Conservation (phyloP, 345 rosid species). For the Murraya paniculata region DNA sequence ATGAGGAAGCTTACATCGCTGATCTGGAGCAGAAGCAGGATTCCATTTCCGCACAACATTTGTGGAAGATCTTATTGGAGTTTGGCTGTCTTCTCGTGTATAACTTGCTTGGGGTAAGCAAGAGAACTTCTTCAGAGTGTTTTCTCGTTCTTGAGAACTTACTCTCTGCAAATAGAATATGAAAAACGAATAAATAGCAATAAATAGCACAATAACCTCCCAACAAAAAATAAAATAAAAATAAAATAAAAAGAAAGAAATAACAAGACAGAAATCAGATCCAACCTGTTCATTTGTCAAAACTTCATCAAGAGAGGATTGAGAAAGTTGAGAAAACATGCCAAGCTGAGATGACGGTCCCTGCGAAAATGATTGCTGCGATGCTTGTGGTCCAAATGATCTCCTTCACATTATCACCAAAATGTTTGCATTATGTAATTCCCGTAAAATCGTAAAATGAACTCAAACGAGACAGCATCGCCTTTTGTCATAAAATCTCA, state of each 20-base stretch:
- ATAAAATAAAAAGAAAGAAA: neutral
- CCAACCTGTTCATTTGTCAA: conserved; percentile 59
- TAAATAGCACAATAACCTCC: neutral
- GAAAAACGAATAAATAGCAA: conserved; percentile 4
- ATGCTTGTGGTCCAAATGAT: conserved; percentile 51
- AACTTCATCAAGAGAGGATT: conserved; percentile 63
- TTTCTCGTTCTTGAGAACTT: conserved; percentile 68
- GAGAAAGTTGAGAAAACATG: conserved; percentile 77
- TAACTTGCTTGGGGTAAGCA: conserved; percentile 47
- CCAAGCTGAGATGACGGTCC: conserved; percentile 84
- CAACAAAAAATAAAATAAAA: too few species aligned
- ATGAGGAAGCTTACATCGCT: conserved; percentile 43
- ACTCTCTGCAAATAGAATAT: conserved; percentile 51
- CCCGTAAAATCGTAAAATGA: neutral
- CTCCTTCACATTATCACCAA: conserved; percentile 43
- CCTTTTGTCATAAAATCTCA: neutral
- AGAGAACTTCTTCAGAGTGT: conserved; percentile 46
- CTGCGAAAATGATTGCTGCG: conserved; percentile 86
- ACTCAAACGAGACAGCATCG: neutral
- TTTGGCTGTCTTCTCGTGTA: conserved; percentile 60
- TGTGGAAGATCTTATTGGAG: conserved; percentile 51
- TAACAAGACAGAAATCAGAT: conserved; percentile 9
- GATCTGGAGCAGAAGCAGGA: conserved; percentile 39
- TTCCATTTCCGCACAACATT: conserved; percentile 57
- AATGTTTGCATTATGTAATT: neutral